These are phyloP conservation scores for Exophiala viscosa DNA, from an alignment of 2,329 filamentous ascomycete species.

Conservation along the genomic window DNA sequence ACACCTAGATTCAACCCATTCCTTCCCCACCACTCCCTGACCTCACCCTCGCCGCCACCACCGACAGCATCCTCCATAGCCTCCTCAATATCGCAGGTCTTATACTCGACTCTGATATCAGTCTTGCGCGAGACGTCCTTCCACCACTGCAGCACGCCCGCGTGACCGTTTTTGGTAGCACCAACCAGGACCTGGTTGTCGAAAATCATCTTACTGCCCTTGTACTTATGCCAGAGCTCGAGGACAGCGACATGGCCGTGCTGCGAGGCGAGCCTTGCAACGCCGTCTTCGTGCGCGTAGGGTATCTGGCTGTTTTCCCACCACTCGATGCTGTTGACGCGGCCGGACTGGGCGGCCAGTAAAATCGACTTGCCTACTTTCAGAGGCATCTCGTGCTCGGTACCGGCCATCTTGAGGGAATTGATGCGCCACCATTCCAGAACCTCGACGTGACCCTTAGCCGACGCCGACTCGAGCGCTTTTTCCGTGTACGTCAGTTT, in stretches of 20 bases:
- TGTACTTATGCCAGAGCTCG: conserved; percentile 73
- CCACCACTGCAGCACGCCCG: conserved; percentile 90
- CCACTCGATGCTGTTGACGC: conserved; percentile 74
- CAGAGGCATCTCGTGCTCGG: conserved; percentile 51
- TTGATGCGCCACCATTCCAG: conserved; percentile 86
- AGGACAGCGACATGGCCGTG: conserved; percentile 82
- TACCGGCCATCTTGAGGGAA: conserved; percentile 30
- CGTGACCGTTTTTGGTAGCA: conserved; percentile 81
- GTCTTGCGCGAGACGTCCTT: conserved; percentile 48
- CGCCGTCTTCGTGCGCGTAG: conserved; percentile 72
- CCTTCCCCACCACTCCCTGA: conserved; percentile 80
- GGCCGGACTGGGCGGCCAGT: conserved; percentile 78
- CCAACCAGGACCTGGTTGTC: conserved; percentile 80
- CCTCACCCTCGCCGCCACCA: conserved; percentile 63
- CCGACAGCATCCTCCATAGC: conserved; percentile 82
- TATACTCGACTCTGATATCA: conserved; percentile 78
- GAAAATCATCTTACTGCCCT: conserved; percentile 74
- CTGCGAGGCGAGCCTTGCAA: conserved; percentile 78
- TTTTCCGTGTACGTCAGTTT: conserved; percentile 80
- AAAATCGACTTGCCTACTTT: conserved; percentile 82
- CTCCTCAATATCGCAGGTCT: conserved; percentile 93
- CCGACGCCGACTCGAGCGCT: conserved; percentile 81
- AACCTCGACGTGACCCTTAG: conserved; percentile 77
- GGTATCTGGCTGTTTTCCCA: conserved; percentile 81
- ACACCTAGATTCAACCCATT: conserved; percentile 79